Evolutionary conservation across 169 alveolate species (phyloP).

Genomic region (Plasmodium fragile): DNA sequence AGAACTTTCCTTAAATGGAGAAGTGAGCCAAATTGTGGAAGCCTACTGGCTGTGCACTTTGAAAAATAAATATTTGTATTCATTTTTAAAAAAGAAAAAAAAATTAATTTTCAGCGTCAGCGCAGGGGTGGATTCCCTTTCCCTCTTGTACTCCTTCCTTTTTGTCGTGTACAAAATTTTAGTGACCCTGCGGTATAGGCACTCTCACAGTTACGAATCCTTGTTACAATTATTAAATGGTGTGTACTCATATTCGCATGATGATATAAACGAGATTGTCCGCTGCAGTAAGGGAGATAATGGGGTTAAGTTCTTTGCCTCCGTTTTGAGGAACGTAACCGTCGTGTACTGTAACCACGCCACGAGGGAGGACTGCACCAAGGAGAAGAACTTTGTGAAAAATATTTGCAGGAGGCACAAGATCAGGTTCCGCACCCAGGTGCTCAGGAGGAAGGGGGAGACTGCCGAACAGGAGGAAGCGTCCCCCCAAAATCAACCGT

Average conservation of each 20-base stretch:
- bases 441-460: neutral
- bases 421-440: constrained; percentile 14
- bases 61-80: constrained; percentile 9
- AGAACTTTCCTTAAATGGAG: neutral
- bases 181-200: constrained; percentile 5
- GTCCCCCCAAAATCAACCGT: neutral
- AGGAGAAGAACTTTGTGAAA: constrained; percentile 38
- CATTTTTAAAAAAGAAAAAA: constrained; percentile 48
- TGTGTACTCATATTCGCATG: constrained; percentile 24
- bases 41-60: constrained; percentile 32
- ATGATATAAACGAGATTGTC: constrained; percentile 9
- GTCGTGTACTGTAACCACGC: constrained; percentile 50
- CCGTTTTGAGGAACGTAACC: constrained; percentile 32
- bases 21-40: constrained; percentile 31
- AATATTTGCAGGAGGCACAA: constrained; percentile 20
- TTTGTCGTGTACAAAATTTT: constrained; percentile 48
- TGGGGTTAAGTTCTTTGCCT: neutral
- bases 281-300: neutral
- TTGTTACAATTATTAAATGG: neutral
- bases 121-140: constrained; percentile 60
- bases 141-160: constrained; percentile 45
- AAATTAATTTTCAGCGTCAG: constrained; percentile 58
- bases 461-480: neutral
- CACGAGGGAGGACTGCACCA: constrained; percentile 29
- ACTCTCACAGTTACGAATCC: neutral